Evolutionary conservation across 169 alveolate genomes (phyloP).

Genomic region (Cyclospora cayetanensis): DNA sequence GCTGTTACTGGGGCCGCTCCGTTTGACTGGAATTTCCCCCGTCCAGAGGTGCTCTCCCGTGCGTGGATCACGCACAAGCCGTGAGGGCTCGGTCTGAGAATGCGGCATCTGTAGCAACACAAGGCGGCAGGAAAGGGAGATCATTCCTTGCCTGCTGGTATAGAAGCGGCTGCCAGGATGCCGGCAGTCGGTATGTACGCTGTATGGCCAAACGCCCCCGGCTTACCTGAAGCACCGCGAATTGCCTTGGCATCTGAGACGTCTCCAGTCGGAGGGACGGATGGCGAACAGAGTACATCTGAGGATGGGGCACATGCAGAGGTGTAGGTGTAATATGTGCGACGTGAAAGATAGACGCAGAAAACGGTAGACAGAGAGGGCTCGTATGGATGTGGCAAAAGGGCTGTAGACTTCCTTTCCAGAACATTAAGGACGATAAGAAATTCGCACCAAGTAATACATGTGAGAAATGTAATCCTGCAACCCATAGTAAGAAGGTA

Average conservation of each 20-base stretch:
- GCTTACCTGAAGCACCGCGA: background rate
- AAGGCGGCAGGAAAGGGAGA: too few relatives aligned
- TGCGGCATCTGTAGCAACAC: constrained; percentile 1
- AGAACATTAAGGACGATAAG: background rate
- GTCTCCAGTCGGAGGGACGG: background rate
- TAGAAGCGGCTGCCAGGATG: background rate
- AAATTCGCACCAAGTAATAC: background rate
- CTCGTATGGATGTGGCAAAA: too few relatives aligned
- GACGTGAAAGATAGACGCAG: too few relatives aligned
- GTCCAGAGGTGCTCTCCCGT: constrained; percentile 41
- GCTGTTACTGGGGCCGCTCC: background rate
- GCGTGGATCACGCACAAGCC: background rate
- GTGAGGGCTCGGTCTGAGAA: constrained; percentile 39
- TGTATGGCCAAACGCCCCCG: too few relatives aligned
- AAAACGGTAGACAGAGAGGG: too few relatives aligned
- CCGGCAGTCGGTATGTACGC: too few relatives aligned
- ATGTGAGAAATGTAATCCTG: constrained; percentile 31
- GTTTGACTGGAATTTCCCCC: background rate
- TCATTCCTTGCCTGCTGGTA: background rate
- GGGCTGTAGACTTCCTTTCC: too few relatives aligned
- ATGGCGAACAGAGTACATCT: background rate
- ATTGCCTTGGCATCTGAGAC: background rate
- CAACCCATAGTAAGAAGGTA: background rate
- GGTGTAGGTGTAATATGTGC: too few relatives aligned
- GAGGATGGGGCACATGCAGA: too few relatives aligned